Conservation (phyloP, 768 basidiomycete species). For the Dentipellis fragilis region DNA sequence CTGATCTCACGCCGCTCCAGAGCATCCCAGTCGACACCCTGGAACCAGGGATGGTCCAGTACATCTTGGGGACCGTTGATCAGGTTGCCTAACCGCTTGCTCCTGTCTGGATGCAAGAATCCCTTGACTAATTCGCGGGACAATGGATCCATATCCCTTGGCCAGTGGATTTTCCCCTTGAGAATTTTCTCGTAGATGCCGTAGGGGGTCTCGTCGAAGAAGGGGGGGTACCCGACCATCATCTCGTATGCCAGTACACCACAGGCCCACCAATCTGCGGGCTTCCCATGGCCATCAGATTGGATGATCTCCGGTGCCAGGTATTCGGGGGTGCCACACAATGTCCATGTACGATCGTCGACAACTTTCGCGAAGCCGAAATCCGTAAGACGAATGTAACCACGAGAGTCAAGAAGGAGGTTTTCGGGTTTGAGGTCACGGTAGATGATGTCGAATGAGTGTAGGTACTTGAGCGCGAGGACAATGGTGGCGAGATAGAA, state of each 20-base stretch:
- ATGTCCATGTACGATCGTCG: constrained; percentile 94
- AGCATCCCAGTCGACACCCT: constrained; percentile 88
- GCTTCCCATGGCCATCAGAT: constrained; percentile 95
- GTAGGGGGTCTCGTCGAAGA: constrained; percentile 96
- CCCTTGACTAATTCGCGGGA: constrained; percentile 83
- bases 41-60: constrained; percentile 89
- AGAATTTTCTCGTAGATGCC: constrained; percentile 98
- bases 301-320: constrained; percentile 98
- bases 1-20: constrained; percentile 80
- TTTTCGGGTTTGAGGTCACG: constrained; percentile 99
- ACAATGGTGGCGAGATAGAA: constrained; percentile 97
- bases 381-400: constrained; percentile 92
- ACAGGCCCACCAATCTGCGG: constrained; percentile 99
- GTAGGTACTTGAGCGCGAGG: constrained; percentile 89
- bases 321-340: constrained; percentile 95
- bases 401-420: constrained; percentile 86
- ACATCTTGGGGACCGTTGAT: constrained; percentile 88
- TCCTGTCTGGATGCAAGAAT: constrained; percentile 87
- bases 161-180: constrained; percentile 81
- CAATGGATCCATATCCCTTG: constrained; percentile 79
- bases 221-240: constrained; percentile 97
- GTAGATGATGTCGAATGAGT: constrained; percentile 96
- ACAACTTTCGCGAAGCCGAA: constrained; percentile 98
- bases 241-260: constrained; percentile 97
- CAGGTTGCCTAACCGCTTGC: constrained; percentile 87